Evolutionary conservation across 164 flowering plant genomes (phyloP).

Genomic region (Magnolia kwangsiensis): DNA sequence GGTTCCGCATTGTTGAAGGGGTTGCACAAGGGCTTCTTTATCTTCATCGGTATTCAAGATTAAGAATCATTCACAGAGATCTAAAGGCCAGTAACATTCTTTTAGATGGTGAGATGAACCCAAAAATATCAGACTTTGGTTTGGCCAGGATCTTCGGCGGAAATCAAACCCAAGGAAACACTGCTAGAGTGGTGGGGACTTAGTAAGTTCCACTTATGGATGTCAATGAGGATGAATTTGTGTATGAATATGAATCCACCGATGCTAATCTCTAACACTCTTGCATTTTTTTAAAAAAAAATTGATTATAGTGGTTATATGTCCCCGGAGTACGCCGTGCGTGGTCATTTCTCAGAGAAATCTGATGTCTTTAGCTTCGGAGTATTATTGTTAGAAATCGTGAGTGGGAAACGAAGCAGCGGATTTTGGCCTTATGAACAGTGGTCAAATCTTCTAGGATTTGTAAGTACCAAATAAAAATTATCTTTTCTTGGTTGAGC

Average conservation of each 20-base stretch:
- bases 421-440: neutral
- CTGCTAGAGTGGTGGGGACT: conserved; percentile 31
- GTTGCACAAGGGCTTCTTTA: conserved; percentile 54
- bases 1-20: conserved; percentile 29
- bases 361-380: conserved; percentile 5
- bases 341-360: conserved; percentile 4
- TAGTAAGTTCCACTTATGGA: conserved; percentile 22
- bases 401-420: neutral
- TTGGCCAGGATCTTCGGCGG: conserved; percentile 36
- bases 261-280: neutral
- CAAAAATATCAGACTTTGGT: conserved; percentile 55
- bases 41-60: conserved; percentile 53
- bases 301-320: conserved; percentile 8
- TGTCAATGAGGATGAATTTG: neutral
- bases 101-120: conserved; percentile 41
- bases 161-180: conserved; percentile 21
- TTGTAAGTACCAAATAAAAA: conserved; percentile 5
- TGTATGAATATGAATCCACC: neutral
- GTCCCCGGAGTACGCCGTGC: conserved; percentile 38
- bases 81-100: conserved; percentile 53
- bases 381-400: neutral
- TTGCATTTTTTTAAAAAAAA: neutral
- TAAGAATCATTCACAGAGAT: conserved; percentile 50
- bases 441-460: neutral
- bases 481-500: neutral